Evolutionary conservation across 129 eudicot genomes (phyloP).

Genomic region (Gnaphalium uliginosum): DNA sequence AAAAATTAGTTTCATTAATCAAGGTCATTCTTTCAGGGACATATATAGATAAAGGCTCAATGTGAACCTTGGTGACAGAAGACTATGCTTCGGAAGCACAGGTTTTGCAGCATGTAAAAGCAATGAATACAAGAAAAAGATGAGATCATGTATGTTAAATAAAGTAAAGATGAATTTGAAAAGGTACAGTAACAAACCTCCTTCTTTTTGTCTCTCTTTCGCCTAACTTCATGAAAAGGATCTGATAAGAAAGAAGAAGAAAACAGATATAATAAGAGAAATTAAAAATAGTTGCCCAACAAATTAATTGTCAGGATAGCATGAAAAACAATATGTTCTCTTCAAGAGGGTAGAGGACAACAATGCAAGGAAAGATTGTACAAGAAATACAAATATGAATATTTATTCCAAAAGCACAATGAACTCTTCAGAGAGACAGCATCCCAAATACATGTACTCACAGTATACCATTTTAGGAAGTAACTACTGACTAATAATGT

Average conservation of each 20-base stretch:
- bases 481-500: background rate
- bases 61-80: background rate
- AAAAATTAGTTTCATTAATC: background rate
- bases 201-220: conserved; percentile 75
- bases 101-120: background rate
- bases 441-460: background rate
- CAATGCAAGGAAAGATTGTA: background rate
- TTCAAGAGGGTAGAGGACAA: background rate
- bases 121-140: background rate
- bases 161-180: conserved; percentile 1
- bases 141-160: background rate
- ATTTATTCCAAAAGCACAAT: background rate
- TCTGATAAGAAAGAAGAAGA: conserved; percentile 34
- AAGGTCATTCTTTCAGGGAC: background rate
- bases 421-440: background rate
- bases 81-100: background rate
- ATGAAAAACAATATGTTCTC: background rate
- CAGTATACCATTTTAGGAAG: background rate
- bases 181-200: conserved; percentile 43
- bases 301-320: background rate
- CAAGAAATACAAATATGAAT: background rate
- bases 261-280: background rate
- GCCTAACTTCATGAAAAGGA: conserved; percentile 86
- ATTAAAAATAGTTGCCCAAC: conserved; percentile 9
- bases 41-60: background rate